Evolutionary conservation across 2,329 filamentous ascomycete species (phyloP).

Genomic region (Hypomyces rosellus): DNA sequence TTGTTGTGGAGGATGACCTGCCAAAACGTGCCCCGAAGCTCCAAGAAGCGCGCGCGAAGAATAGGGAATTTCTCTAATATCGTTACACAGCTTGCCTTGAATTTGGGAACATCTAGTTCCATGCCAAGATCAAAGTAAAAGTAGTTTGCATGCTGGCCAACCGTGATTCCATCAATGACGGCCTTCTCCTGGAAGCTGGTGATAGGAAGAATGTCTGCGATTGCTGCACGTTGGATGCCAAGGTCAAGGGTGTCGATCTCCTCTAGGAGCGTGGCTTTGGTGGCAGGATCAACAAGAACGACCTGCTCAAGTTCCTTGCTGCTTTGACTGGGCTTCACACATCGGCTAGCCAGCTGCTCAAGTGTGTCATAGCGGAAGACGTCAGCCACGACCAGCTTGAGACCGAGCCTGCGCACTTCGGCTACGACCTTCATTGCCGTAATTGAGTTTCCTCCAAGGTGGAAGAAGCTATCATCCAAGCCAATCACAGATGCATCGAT

Average conservation of each 20-base stretch:
- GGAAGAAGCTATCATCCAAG: conserved; percentile 13
- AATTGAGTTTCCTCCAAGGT: conserved; percentile 6
- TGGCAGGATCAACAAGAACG: conserved; percentile 7
- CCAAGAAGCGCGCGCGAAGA: conserved; percentile 17
- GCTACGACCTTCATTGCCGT: conserved; percentile 1
- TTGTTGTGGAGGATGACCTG: conserved; percentile 16
- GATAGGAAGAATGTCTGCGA: conserved; percentile 16
- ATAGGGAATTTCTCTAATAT: conserved; percentile 16
- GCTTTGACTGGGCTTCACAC: too few relatives aligned
- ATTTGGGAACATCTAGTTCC: conserved; percentile 13
- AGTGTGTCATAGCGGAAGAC: conserved; percentile 4
- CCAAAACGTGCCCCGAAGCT: conserved; percentile 14
- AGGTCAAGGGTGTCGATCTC: conserved; percentile 7
- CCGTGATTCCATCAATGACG: conserved; percentile 1
- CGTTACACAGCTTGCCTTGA: conserved; percentile 12
- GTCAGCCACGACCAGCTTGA: conserved; percentile 5
- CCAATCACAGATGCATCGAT: conserved; percentile 3
- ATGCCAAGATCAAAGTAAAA: conserved; percentile 17
- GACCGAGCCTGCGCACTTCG: background rate
- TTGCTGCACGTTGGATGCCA: background rate
- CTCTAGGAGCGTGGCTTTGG: conserved; percentile 2
- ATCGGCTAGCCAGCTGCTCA: background rate
- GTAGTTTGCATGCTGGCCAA: conserved; percentile 17
- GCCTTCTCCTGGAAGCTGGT: conserved; percentile 14
- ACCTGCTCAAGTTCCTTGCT: background rate